A percentile compares a stretch with the other conserved stretches of the same genome.
These are phyloP conservation scores for Sarocladium kiliense DNA, from an alignment of 2,329 filamentous ascomycete genomes.

Conservation along the genomic window DNA sequence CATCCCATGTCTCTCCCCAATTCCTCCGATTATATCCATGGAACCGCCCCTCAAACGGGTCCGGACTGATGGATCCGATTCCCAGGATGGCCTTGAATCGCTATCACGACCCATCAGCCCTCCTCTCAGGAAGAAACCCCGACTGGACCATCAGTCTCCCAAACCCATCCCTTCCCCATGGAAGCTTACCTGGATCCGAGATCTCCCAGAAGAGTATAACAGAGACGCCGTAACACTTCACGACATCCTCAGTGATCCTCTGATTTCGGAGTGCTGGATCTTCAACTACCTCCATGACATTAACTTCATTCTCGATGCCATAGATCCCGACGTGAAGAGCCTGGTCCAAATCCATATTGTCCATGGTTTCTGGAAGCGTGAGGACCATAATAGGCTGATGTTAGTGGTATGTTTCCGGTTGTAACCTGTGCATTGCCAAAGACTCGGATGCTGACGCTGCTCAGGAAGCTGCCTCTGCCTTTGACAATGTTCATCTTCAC, in stretches of 20 bases:
- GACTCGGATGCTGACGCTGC: not conserved
- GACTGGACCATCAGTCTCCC: conserved; percentile 13
- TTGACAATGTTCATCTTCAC: conserved; percentile 65
- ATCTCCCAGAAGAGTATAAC: conserved; percentile 57
- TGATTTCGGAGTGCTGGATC: conserved; percentile 67
- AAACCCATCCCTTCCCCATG: conserved; percentile 53
- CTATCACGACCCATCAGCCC: conserved; percentile 41
- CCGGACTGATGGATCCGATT: conserved; percentile 14
- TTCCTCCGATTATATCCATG: conserved; percentile 18
- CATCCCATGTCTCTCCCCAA: not conserved
- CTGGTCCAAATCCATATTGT: conserved; percentile 50
- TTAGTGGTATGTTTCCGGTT: conserved; percentile 47
- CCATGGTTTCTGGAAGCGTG: conserved; percentile 62
- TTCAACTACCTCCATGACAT: conserved; percentile 65
- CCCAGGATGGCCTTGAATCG: conserved; percentile 18
- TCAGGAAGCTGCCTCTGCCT: conserved; percentile 55
- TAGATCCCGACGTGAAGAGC: conserved; percentile 45
- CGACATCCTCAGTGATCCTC: conserved; percentile 67
- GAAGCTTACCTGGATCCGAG: conserved; percentile 63
- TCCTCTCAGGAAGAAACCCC: conserved; percentile 26
- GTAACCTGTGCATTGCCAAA: not conserved
- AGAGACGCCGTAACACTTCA: conserved; percentile 58
- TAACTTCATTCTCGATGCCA: conserved; percentile 47
- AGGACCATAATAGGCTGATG: conserved; percentile 52
- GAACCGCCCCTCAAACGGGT: conserved; percentile 26